Evolutionary conservation across 2,329 filamentous ascomycete genomes (phyloP).

Genomic region (Canariomyces notabilis): DNA sequence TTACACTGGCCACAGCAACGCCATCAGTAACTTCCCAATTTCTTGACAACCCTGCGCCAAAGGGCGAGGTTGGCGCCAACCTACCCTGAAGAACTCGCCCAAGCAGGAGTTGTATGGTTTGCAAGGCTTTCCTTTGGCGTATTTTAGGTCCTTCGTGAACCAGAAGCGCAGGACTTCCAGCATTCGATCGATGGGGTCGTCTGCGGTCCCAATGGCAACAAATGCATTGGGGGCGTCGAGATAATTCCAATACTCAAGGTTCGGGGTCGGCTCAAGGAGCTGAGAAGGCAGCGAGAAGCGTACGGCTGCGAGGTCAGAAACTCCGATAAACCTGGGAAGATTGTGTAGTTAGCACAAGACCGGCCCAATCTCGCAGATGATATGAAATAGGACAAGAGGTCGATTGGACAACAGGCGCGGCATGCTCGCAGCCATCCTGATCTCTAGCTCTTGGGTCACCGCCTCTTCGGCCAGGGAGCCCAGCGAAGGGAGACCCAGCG

Average conservation of each 20-base stretch:
- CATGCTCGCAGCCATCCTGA: not conserved
- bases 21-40: conserved; percentile 16
- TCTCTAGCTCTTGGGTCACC: not conserved
- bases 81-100: conserved; percentile 92
- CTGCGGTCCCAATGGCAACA: conserved; percentile 74
- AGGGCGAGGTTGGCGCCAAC: conserved; percentile 28
- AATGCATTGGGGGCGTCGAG: conserved; percentile 93
- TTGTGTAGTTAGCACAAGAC: conserved; percentile 26
- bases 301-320: conserved; percentile 89
- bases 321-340: conserved; percentile 76
- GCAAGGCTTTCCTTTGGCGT: conserved; percentile 96
- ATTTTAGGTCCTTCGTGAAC: conserved; percentile 99
- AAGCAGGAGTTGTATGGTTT: conserved; percentile 98
- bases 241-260: conserved; percentile 99
- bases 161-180: conserved; percentile 91
- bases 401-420: not conserved
- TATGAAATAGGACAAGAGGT: not conserved
- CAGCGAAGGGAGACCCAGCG: conserved; percentile 19
- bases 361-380: not conserved
- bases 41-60: not conserved
- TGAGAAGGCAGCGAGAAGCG: conserved; percentile 95
- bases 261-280: conserved; percentile 90
- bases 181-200: conserved; percentile 89
- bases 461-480: not conserved
- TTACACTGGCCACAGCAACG: conserved; percentile 60